These are phyloP conservation scores for Ogataea ramenticola DNA, from an alignment of 805 yeast genomes.

Conservation along the genomic window DNA sequence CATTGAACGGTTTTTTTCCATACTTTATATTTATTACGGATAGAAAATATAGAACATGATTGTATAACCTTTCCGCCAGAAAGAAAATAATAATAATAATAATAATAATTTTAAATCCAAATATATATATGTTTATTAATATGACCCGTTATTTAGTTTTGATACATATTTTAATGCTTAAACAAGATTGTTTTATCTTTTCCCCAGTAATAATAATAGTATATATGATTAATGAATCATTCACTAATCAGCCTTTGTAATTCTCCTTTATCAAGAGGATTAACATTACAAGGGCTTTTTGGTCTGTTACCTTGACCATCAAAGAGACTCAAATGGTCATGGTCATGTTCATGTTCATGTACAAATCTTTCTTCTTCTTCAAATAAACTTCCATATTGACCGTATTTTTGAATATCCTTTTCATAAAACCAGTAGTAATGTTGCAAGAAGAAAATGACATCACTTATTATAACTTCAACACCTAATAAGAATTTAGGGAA, in stretches of 20 bases:
- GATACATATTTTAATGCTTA: no score
- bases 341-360: slow-evolving; percentile 25
- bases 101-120: no score
- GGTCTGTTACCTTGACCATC: neutral
- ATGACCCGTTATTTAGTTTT: no score
- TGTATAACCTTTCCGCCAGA: no score
- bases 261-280: slow-evolving; percentile 18
- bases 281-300: slow-evolving; percentile 5
- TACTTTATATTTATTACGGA: no score
- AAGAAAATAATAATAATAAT: no score
- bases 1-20: no score
- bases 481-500: slow-evolving; percentile 25
- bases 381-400: slow-evolving; percentile 17
- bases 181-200: no score
- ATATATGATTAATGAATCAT: neutral
- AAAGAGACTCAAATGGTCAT: slow-evolving; percentile 15
- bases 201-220: no score
- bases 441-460: slow-evolving; percentile 23
- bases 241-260: slow-evolving; percentile 17
- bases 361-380: slow-evolving; percentile 26
- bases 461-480: slow-evolving; percentile 23
- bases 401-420: slow-evolving; percentile 15
- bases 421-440: slow-evolving; percentile 25
- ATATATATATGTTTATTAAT: no score
- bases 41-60: no score